Evolutionary conservation across 1,284 basidiomycete species (phyloP).

Genomic region (Pulveroboletus sp.): DNA sequence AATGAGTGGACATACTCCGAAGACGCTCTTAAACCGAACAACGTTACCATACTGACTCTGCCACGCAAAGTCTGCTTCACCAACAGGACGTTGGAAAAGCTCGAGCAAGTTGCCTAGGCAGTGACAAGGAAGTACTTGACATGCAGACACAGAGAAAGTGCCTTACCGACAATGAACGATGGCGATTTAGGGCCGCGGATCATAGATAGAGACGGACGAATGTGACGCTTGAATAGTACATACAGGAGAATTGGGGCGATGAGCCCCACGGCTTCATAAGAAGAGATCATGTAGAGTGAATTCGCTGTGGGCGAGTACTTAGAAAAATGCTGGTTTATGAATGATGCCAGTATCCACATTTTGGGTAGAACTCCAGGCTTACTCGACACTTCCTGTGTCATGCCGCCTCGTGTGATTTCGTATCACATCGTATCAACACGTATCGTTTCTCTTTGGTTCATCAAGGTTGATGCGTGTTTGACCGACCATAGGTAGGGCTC

Average conservation of each 20-base stretch:
- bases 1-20: conserved; percentile 24
- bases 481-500: neutral
- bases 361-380: neutral
- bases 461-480: neutral
- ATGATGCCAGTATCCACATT: neutral
- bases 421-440: neutral
- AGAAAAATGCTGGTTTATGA: neutral
- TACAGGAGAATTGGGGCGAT: conserved; percentile 14
- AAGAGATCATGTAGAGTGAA: neutral
- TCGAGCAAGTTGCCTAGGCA: conserved; percentile 30
- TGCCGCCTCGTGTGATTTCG: neutral
- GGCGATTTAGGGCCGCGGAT: conserved; percentile 36
- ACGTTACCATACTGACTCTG: conserved; percentile 33
- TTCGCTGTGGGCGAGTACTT: neutral
- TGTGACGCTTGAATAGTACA: conserved; percentile 11
- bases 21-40: conserved; percentile 29
- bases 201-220: conserved; percentile 26
- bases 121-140: neutral
- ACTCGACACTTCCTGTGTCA: neutral
- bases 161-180: conserved; percentile 36
- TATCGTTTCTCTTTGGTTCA: neutral
- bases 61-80: conserved; percentile 38
- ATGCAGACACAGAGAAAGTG: neutral
- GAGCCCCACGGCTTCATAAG: neutral
- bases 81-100: conserved; percentile 28